Evolutionary conservation across 441 rosid species (phyloP).

Genomic region (Pelargonium myrrhifolium): DNA sequence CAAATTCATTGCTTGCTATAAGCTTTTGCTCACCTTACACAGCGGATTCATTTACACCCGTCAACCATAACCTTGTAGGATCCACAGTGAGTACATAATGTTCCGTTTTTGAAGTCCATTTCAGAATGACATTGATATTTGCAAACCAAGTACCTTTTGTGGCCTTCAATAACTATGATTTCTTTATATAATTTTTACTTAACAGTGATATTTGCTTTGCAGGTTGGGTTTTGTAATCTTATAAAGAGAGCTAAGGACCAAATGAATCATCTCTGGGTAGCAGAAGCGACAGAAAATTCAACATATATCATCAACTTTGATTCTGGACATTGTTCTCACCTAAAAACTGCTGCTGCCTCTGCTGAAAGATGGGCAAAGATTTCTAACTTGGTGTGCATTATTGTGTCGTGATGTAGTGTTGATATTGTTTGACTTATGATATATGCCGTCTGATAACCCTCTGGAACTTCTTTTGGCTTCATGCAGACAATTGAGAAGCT

Average conservation of each 20-base stretch:
- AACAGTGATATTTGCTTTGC: constrained; percentile 20
- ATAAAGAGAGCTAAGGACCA: constrained; percentile 70
- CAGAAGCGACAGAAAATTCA: constrained; percentile 88
- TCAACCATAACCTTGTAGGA: constrained; percentile 69
- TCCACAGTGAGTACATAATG: constrained; percentile 46
- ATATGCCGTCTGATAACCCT: constrained; percentile 7
- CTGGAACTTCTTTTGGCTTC: constrained; percentile 12
- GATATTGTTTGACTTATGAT: constrained; percentile 8
- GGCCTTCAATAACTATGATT: not conserved
- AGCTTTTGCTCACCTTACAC: constrained; percentile 53
- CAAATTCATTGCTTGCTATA: constrained; percentile 72
- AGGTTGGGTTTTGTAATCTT: constrained; percentile 85
- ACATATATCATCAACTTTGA: constrained; percentile 45
- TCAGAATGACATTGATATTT: constrained; percentile 12
- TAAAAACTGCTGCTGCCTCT: constrained; percentile 48
- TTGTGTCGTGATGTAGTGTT: constrained; percentile 6
- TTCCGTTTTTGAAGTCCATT: constrained; percentile 13
- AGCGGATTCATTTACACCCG: constrained; percentile 39
- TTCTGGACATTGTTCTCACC: constrained; percentile 48
- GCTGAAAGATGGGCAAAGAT: constrained; percentile 59
- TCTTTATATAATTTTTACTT: not conserved
- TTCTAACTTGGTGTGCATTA: constrained; percentile 41
- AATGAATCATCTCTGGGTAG: constrained; percentile 62
- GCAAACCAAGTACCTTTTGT: constrained; percentile 10
- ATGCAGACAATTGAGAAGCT: constrained; percentile 53